Conservation (phyloP, 768 basidiomycete genomes). For the Phlegmacium glaucopus region DNA sequence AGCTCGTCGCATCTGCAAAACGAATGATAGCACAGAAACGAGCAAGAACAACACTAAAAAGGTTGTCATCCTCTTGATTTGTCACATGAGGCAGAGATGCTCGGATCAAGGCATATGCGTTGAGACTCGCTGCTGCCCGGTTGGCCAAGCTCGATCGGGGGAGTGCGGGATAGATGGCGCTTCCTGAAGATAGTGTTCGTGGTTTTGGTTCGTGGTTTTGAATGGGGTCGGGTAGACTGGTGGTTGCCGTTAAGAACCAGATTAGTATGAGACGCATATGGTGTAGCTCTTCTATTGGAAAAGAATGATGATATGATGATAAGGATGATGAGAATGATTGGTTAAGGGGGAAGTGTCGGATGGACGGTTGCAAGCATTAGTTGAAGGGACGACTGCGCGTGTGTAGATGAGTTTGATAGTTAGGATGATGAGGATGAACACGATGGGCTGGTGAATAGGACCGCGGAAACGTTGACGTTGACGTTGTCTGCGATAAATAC, state of each 20-base stretch:
- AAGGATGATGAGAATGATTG: conserved; percentile 32
- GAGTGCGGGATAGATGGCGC: conserved; percentile 19
- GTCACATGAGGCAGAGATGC: conserved; percentile 50
- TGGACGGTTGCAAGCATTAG: conserved; percentile 28
- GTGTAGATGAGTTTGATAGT: conserved; percentile 68
- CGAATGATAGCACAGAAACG: conserved; percentile 42
- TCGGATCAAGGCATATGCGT: conserved; percentile 41
- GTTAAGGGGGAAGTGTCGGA: conserved; percentile 21
- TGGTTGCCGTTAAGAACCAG: conserved; percentile 11
- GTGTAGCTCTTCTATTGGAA: conserved; percentile 37
- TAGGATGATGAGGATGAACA: conserved; percentile 66
- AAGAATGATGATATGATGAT: conserved; percentile 36
- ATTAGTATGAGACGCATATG: conserved; percentile 12
- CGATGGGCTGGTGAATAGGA: conserved; percentile 47
- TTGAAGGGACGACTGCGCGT: conserved; percentile 63
- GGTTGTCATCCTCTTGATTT: conserved; percentile 43
- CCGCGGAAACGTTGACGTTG: conserved; percentile 30
- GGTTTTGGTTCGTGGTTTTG: conserved; percentile 25
- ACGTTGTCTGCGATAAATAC: conserved; percentile 20
- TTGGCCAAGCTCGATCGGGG: conserved; percentile 20
- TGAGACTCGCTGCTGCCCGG: conserved; percentile 16
- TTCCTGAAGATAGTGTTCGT: conserved; percentile 19
- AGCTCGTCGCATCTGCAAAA: conserved; percentile 46
- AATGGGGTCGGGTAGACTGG: conserved; percentile 16
- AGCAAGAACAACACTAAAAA: conserved; percentile 45